Base-by-base conservation (phyloP, 768 basidiomycete species). In the Hortiboletus campestris region DNA sequence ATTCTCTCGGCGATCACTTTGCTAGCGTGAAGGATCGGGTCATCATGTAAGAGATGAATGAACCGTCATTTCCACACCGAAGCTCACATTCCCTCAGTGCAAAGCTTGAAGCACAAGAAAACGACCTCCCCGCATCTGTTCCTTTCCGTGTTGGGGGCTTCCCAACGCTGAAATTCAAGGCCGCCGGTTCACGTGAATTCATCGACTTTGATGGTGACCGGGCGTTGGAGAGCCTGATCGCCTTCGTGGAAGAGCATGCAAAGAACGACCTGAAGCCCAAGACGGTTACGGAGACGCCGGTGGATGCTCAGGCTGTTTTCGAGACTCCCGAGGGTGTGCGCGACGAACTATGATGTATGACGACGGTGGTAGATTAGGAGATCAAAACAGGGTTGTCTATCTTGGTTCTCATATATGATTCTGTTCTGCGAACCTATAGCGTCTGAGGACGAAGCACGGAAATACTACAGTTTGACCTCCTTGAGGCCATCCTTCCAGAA, bases 401-500 rank as follows among this genome's bases (percentile, higher is more conserved):
- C 50, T 60, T 60, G 57, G 42, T 49, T 66, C 47, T 49, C 50
- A 35, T 53, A 64, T 60, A 47, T 49, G 52, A 52, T 54, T 58
- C 45, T 51, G 60, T 53, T 56, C 53, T 56, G 47, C 34, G 16
- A 61, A 51, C 47, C 32, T 52, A 49, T 41, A 43, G 25, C 39
- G 46, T 38, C 32, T 8, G 46, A 45, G 14, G 54, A 43, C 12
- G 25, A 51, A 32, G 49, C 25, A 38, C 32, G 19, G 42, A 35
- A 28, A 35, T 11, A 61, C 68, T 69, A 93, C 59, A 86, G 79
- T 73, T 94, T 94, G 56, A 81, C 68, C 72, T 84, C 80, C 76
- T 94, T 92, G 62, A 94, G 73, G 38, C 97, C 96, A 74, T 98
- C 84, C 76, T 90, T 96, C 95, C 95, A 98, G 81, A 95, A 91